Evolutionary conservation across 768 basidiomycete species (phyloP).

Genomic region (Rhodocollybia butyracea): DNA sequence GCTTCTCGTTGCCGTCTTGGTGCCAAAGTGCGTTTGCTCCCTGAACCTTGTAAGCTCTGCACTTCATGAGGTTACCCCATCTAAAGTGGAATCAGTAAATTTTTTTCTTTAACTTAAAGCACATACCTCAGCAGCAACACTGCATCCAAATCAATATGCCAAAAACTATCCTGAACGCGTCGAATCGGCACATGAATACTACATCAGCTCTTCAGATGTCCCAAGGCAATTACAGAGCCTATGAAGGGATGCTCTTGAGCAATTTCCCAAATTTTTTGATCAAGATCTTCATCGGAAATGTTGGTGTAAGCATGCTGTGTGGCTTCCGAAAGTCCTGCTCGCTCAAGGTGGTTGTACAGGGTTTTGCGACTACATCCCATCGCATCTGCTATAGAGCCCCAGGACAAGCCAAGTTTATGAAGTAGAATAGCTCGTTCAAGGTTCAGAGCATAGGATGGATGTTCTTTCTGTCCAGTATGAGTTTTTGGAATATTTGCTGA

Average conservation of each 20-base stretch:
- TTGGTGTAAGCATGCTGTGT: neutral
- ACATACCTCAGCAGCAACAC: conserved; percentile 12
- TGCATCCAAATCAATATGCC: conserved; percentile 21
- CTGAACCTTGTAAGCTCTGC: conserved; percentile 25
- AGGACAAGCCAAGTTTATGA: conserved; percentile 3
- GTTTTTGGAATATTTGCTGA: neutral
- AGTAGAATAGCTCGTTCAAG: neutral
- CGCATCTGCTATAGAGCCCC: neutral
- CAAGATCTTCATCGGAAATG: neutral
- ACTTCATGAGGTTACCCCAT: neutral
- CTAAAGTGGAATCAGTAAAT: neutral
- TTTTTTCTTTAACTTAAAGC: neutral
- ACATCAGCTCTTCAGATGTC: conserved; percentile 16
- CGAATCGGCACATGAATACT: conserved; percentile 18
- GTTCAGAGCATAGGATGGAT: neutral
- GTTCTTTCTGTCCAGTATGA: neutral
- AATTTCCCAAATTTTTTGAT: neutral
- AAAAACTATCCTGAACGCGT: conserved; percentile 16
- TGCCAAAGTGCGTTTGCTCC: conserved; percentile 33
- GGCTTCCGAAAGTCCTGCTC: neutral
- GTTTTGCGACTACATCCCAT: neutral
- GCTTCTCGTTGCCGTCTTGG: conserved; percentile 33
- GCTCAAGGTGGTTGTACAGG: neutral
- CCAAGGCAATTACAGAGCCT: conserved; percentile 20
- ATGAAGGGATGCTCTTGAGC: conserved; percentile 12